Evolutionary conservation across 1,284 basidiomycete species (phyloP).

Genomic region (Cutaneotrichosporon cyanovorans): DNA sequence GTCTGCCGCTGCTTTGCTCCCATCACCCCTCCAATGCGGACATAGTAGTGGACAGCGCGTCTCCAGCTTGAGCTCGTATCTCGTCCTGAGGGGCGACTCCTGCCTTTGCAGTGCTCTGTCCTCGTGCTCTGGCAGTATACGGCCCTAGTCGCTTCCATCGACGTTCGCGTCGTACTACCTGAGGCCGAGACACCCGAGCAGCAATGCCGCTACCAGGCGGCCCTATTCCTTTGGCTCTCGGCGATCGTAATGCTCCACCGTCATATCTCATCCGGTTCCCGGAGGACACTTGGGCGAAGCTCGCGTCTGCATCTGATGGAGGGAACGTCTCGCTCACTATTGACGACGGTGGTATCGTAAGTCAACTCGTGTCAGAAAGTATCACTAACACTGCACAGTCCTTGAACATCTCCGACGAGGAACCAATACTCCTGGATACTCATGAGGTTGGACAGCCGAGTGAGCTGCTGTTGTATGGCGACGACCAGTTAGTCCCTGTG

Average conservation of each 20-base stretch:
- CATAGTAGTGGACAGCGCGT: no score
- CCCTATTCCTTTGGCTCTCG: conserved; percentile 15
- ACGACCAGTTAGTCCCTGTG: conserved; percentile 15
- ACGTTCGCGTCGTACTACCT: no score
- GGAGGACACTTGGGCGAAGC: conserved; percentile 28
- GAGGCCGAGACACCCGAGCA: no score
- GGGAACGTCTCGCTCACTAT: conserved; percentile 18
- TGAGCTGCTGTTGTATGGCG: conserved; percentile 24
- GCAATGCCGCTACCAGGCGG: conserved; percentile 23
- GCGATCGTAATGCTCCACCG: conserved; percentile 8
- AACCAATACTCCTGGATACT: conserved; percentile 21
- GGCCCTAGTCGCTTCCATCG: no score
- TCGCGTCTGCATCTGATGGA: conserved; percentile 14
- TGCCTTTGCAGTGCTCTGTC: no score
- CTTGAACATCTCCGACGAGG: conserved; percentile 23
- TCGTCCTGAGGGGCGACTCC: no score
- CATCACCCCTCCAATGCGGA: no score
- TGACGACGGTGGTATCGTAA: conserved; percentile 24
- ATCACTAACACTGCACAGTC: conserved; percentile 18
- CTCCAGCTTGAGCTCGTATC: no score
- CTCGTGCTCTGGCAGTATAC: no score
- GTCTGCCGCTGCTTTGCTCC: no score
- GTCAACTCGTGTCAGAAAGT: background rate
- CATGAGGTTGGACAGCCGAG: conserved; percentile 18
- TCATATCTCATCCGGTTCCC: conserved; percentile 35